Evolutionary conservation across 1,139 yeast genomes (phyloP).

Genomic region (Magnusiomyces ingens): DNA sequence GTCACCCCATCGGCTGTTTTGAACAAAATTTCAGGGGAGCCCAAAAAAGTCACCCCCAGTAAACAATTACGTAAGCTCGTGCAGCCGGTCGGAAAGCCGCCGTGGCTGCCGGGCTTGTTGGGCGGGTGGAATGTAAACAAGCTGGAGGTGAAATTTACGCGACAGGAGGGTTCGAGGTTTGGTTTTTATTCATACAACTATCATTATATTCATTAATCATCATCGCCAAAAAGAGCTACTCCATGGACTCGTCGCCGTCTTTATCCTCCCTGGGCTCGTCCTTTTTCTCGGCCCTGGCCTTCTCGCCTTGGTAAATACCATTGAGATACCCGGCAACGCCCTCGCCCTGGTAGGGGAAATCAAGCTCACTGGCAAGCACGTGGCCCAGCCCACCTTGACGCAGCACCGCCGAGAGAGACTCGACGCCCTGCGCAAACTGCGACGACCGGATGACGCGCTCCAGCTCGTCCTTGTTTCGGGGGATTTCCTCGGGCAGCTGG

Average conservation of each 20-base stretch:
- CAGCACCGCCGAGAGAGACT: conserved; percentile 40
- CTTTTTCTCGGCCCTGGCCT: conserved; percentile 29
- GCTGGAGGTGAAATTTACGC: too few species aligned
- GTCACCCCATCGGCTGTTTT: neutral
- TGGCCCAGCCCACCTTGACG: conserved; percentile 47
- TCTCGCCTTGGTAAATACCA: conserved; percentile 27
- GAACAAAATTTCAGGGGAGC: too few species aligned
- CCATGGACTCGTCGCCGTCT: neutral
- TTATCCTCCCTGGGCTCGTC: conserved; percentile 22
- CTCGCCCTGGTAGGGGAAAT: conserved; percentile 49
- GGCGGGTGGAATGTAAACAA: neutral
- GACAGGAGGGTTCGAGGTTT: too few species aligned
- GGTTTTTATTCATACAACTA: too few species aligned
- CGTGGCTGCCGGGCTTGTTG: too few species aligned
- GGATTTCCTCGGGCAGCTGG: conserved; percentile 42
- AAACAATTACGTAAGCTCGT: too few species aligned
- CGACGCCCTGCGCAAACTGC: conserved; percentile 46
- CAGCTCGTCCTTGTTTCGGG: conserved; percentile 40
- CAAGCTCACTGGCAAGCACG: conserved; percentile 46
- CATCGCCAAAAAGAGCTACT: neutral
- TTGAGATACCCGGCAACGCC: conserved; percentile 50
- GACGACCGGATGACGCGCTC: conserved; percentile 46
- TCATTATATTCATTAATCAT: neutral
- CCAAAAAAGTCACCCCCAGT: too few species aligned
- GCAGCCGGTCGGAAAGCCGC: too few species aligned